These are phyloP conservation scores for Yarrowia osloensis DNA, from an alignment of 805 yeast genomes.

Conservation along the genomic window DNA sequence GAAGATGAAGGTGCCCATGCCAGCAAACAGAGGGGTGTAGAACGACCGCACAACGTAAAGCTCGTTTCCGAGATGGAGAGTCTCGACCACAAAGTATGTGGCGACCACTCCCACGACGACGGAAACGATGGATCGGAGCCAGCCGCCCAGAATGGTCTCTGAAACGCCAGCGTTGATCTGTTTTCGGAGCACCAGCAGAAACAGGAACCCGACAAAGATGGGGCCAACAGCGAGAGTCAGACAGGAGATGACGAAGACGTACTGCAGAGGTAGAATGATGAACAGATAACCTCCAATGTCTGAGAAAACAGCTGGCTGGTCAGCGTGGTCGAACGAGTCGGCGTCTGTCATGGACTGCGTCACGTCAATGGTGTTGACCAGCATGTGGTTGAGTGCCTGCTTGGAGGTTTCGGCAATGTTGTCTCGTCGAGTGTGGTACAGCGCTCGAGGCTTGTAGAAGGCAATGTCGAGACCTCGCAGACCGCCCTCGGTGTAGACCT, in stretches of 20 bases:
- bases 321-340: conserved; percentile 39
- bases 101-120: conserved; percentile 29
- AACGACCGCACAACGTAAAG: conserved; percentile 55
- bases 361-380: conserved; percentile 66
- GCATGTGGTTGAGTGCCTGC: conserved; percentile 83
- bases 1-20: conserved; percentile 52
- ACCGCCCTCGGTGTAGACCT: conserved; percentile 64
- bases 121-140: conserved; percentile 20
- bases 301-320: conserved; percentile 56
- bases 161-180: conserved; percentile 6
- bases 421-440: conserved; percentile 81
- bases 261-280: conserved; percentile 53
- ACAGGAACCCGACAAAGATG: conserved; percentile 50
- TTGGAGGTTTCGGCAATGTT: conserved; percentile 62
- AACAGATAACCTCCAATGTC: conserved; percentile 64
- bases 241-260: conserved; percentile 55
- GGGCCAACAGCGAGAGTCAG: conserved; percentile 59
- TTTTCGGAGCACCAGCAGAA: conserved; percentile 48
- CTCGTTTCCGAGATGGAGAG: conserved; percentile 51
- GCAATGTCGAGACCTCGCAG: conserved; percentile 88
- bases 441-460: conserved; percentile 78
- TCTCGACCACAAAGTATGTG: conserved; percentile 45
- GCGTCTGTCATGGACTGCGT: conserved; percentile 50
- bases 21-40: conserved; percentile 52
- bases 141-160: conserved; percentile 12